phyloP scores from a whole-genome alignment of 768 basidiomycete species.

The Boletales sp. region DNA sequence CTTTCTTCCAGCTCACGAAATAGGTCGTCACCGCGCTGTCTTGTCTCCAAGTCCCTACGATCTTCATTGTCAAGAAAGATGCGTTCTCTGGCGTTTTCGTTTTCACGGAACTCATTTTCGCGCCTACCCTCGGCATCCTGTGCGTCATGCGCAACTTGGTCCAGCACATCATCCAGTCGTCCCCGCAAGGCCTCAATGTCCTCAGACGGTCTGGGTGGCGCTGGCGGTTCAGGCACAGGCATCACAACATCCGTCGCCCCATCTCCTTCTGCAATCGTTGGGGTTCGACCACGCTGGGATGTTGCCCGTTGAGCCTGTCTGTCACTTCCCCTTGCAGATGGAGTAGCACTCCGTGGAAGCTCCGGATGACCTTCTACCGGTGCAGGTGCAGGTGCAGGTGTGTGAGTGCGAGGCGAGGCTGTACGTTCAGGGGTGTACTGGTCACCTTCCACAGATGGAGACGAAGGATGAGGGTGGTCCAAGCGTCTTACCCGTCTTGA shows the following conservation, averaged over 20 bases:
- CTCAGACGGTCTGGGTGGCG: too few species aligned
- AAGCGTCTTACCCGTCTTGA: slow-evolving; percentile 1
- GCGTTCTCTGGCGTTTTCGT: slow-evolving; percentile 63
- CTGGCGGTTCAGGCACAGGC: too few species aligned
- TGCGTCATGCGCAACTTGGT: slow-evolving; percentile 44
- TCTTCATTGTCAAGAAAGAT: slow-evolving; percentile 59
- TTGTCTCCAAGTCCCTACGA: slow-evolving; percentile 54
- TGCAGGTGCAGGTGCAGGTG: slow-evolving; percentile 10
- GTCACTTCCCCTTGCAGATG: slow-evolving; percentile 1
- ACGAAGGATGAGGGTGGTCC: slow-evolving; percentile 10
- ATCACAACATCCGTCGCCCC: too few species aligned
- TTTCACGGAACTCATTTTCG: slow-evolving; percentile 58
- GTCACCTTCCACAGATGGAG: slow-evolving; percentile 5
- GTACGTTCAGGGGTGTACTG: slow-evolving; percentile 10
- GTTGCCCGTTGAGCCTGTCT: too few species aligned
- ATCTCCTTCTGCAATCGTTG: slow-evolving; percentile 17
- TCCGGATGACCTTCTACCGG: slow-evolving; percentile 5
- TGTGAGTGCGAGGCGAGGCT: slow-evolving; percentile 11
- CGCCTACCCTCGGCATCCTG: slow-evolving; percentile 61
- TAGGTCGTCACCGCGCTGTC: slow-evolving; percentile 31
- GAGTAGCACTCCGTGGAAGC: slow-evolving; percentile 13
- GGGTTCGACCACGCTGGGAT: too few species aligned
- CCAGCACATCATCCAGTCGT: slow-evolving; percentile 54
- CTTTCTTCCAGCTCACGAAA: slow-evolving; percentile 27
- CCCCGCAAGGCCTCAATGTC: slow-evolving; percentile 45